Evolutionary conservation across 1,284 basidiomycete genomes (phyloP).

Genomic region (Heterobasidion occidentale): DNA sequence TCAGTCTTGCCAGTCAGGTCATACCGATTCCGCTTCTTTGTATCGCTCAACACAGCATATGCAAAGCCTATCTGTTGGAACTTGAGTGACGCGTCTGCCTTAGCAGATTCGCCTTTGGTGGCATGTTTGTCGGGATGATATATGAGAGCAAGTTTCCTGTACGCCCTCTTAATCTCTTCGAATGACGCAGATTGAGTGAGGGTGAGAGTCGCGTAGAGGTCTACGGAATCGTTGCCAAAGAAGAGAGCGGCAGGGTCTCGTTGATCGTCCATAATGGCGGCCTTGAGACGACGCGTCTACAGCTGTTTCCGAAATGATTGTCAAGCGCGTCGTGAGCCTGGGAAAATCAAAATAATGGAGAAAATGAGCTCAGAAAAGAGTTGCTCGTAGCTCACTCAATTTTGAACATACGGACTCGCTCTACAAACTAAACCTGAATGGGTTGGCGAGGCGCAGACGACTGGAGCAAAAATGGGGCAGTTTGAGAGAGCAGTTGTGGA

Average conservation of each 20-base stretch:
- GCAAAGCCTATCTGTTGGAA: conserved; percentile 92
- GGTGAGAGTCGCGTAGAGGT: conserved; percentile 71
- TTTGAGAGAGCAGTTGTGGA: no score
- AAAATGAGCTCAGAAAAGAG: no score
- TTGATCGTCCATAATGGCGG: conserved; percentile 28
- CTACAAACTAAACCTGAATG: no score
- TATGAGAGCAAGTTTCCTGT: conserved; percentile 74
- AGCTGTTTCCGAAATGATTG: no score
- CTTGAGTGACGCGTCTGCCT: conserved; percentile 57
- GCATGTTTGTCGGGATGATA: conserved; percentile 89
- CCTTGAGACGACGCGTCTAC: not conserved
- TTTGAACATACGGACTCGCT: no score
- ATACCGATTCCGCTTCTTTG: conserved; percentile 66
- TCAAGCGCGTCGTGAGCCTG: no score
- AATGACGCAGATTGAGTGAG: conserved; percentile 43
- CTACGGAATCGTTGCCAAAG: conserved; percentile 55
- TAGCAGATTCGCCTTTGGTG: conserved; percentile 47
- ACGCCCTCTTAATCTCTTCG: conserved; percentile 77
- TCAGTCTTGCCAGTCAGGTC: conserved; percentile 80
- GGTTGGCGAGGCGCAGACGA: no score
- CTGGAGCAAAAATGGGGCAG: no score
- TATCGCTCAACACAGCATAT: conserved; percentile 80
- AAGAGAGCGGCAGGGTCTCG: conserved; percentile 73
- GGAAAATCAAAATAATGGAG: no score
- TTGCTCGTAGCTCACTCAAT: no score